Conservation (phyloP, 2,329 filamentous ascomycete species). For the Tolypocladium amazonense region DNA sequence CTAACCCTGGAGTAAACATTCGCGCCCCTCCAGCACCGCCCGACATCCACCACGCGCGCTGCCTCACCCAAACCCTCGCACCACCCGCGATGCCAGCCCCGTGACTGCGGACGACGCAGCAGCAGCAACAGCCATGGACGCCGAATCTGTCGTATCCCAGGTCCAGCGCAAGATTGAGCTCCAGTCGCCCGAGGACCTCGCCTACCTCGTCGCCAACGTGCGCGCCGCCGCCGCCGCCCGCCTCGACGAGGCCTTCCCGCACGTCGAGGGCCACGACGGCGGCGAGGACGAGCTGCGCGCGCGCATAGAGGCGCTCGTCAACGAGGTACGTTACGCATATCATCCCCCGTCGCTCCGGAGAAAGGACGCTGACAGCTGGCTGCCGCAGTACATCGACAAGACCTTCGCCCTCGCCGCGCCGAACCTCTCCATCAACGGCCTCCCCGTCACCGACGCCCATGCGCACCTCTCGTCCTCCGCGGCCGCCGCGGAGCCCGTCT, state of each 20-base stretch:
- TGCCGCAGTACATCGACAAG: conserved; percentile 45
- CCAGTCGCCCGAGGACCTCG: conserved; percentile 63
- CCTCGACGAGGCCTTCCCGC: conserved; percentile 58
- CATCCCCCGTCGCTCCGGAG: neutral
- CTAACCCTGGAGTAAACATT: neutral
- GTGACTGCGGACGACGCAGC: neutral
- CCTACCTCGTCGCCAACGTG: conserved; percentile 59
- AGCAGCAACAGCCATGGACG: conserved; percentile 15
- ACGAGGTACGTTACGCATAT: conserved; percentile 32
- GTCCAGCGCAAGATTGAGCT: conserved; percentile 68
- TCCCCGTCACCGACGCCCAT: conserved; percentile 29
- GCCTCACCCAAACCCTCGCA: neutral
- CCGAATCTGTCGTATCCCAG: conserved; percentile 21
- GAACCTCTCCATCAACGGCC: conserved; percentile 54
- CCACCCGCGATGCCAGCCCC: neutral
- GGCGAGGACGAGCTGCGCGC: conserved; percentile 46
- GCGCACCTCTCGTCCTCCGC: conserved; percentile 2
- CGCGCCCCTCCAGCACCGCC: neutral
- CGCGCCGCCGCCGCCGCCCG: conserved; percentile 56
- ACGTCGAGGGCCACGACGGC: conserved; percentile 35
- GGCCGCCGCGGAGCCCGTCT: conserved; percentile 18
- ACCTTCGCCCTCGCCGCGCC: conserved; percentile 48
- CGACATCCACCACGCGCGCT: neutral
- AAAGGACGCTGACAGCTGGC: neutral
- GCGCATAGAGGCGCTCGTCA: conserved; percentile 48